Base-by-base conservation (phyloP, 164 flowering plant species). In the Taxillus chinensis region DNA sequence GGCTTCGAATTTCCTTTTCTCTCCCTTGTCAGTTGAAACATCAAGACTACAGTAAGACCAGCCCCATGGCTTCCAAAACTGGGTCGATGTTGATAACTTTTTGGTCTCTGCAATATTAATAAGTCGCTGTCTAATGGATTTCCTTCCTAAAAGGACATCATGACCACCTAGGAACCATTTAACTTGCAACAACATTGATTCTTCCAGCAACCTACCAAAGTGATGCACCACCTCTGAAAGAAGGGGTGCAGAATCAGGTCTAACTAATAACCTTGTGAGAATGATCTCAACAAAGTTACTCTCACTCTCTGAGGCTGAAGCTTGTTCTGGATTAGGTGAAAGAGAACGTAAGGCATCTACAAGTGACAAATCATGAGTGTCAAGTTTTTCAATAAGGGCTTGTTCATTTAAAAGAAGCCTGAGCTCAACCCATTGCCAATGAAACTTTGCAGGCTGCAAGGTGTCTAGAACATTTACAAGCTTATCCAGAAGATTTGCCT, bases 391-490 rank as follows among this genome's bases (percentile, higher is more conserved):
- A 66, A 78, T 72, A 2, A 95, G 76, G 49, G 87, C 87, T 75
- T 87, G 99, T 68, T 95, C 99, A 71, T 90, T 89, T 59, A 95
- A 75, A 54, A 95, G 86, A 40, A 95, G 89, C 82, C 98, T 79
- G 54, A 95, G 84, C 78, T 91, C 96, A 62, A 95, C 80, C 99
- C 99, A 95, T 69, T 95, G 99, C 99, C 99, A 95, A 71, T 95
- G 98, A 69, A 95, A 89, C 64, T 84, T 91, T 51, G 99, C 97
- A 55, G 95, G 96, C 56, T 95, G 99, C 71, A 95, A 63, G 5
- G 86, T 76, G 67, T 95, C 92, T 66, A 95, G 68, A 58, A 83
- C 88, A 75, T 82, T 77, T n/a, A 91, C 88, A 68, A 95, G 83
- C 79, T 84, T 86, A 67, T 86, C 87, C 50, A 67, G 64, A 78